These are phyloP conservation scores for Yarrowia keelungensis DNA, from an alignment of 805 yeast genomes.

Conservation along the genomic window DNA sequence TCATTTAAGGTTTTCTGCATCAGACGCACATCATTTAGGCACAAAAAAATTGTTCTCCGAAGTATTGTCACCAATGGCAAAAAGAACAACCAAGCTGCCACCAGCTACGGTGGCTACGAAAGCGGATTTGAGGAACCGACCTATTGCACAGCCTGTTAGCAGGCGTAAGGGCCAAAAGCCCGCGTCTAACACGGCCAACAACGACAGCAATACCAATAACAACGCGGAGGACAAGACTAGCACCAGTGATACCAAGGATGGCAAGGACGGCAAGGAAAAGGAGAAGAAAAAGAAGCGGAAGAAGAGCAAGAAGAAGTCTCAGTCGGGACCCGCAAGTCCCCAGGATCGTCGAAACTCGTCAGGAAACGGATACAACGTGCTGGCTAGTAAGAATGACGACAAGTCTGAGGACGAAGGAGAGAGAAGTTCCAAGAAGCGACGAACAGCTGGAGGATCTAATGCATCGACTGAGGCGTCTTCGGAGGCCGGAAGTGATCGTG, in stretches of 20 bases:
- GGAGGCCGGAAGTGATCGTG: neutral
- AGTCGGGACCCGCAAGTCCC: neutral
- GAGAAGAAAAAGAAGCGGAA: constrained; percentile 14
- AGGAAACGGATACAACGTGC: constrained; percentile 21
- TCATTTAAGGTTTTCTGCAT: constrained; percentile 13
- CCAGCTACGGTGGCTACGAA: constrained; percentile 31
- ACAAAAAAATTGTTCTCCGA: constrained; percentile 31
- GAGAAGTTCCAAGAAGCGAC: constrained; percentile 28
- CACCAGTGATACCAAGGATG: constrained; percentile 4
- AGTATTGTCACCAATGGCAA: constrained; percentile 30
- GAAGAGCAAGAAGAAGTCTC: constrained; percentile 29
- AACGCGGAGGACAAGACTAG: constrained; percentile 4
- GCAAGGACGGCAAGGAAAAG: constrained; percentile 15
- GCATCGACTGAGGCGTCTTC: constrained; percentile 1
- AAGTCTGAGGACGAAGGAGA: neutral
- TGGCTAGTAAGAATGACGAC: neutral
- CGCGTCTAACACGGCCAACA: neutral
- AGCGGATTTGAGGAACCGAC: constrained; percentile 31
- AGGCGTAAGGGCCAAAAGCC: constrained; percentile 15
- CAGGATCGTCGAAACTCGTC: constrained; percentile 13
- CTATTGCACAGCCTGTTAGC: constrained; percentile 27
- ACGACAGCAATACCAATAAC: constrained; percentile 3
- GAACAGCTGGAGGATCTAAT: neutral
- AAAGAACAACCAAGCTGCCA: constrained; percentile 31
- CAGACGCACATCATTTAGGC: constrained; percentile 22